Conservation (phyloP, 169 alveolate genomes). For the Fabrea salina region DNA sequence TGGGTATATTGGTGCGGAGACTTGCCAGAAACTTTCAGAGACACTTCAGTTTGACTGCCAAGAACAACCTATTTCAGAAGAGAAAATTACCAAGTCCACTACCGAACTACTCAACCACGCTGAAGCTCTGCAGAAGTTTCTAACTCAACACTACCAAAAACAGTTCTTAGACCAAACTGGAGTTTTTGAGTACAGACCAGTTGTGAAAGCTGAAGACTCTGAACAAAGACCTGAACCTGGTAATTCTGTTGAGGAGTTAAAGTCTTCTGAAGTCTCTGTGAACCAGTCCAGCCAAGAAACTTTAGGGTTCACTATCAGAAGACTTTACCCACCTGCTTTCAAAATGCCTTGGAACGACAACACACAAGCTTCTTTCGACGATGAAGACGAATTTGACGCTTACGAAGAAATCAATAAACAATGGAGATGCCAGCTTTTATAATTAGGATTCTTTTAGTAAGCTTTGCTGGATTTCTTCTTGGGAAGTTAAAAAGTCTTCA, state of each 20-base stretch:
- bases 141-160: neutral
- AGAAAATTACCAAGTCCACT: neutral
- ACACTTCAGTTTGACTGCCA: neutral
- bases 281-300: neutral
- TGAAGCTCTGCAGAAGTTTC: neutral
- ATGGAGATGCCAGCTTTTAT: neutral
- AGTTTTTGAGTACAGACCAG: too few relatives aligned
- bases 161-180: neutral
- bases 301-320: neutral
- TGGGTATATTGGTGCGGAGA: neutral
- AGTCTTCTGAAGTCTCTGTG: neutral
- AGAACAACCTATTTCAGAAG: neutral
- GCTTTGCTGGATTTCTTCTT: too few relatives aligned
- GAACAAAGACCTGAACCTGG: neutral
- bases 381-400: constrained; percentile 8
- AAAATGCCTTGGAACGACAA: neutral
- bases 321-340: neutral
- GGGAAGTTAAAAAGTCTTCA: too few relatives aligned
- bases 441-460: neutral
- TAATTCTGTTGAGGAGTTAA: neutral
- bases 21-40: neutral
- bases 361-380: neutral
- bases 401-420: constrained; percentile 18
- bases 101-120: neutral
- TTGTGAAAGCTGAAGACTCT: too few relatives aligned